Percentiles rank a stretch among this genome's conserved stretches.
Evolutionary conservation across 495 filamentous ascomycete species (phyloP).

Genomic region (Barbatosphaeria neglecta): DNA sequence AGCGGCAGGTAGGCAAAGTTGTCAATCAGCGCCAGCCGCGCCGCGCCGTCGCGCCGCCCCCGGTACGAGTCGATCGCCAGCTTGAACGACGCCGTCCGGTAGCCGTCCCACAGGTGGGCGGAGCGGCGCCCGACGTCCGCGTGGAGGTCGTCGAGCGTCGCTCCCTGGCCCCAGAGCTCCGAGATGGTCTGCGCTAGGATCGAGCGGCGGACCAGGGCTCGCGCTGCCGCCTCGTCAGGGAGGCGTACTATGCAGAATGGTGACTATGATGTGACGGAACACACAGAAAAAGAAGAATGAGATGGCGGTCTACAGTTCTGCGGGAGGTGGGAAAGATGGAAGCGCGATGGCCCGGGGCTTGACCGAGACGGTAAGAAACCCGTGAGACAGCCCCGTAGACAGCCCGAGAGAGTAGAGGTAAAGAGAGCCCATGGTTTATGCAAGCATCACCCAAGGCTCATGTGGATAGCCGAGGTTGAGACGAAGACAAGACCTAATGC

Average conservation of each 20-base stretch:
- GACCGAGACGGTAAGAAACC: too few relatives aligned
- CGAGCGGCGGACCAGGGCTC: constrained; percentile 55
- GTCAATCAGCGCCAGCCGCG: constrained; percentile 62
- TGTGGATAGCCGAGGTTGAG: constrained; percentile 2
- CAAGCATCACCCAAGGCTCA: not conserved
- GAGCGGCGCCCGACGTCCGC: constrained; percentile 45
- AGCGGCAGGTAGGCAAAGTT: constrained; percentile 71
- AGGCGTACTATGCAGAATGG: constrained; percentile 76
- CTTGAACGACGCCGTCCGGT: constrained; percentile 55
- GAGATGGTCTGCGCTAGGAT: constrained; percentile 73
- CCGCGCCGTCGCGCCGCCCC: constrained; percentile 45
- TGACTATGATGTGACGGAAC: constrained; percentile 39
- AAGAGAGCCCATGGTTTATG: not conserved
- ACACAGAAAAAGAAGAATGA: not conserved
- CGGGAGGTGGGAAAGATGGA: too few relatives aligned
- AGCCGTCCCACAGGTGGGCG: constrained; percentile 51
- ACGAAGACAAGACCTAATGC: constrained; percentile 5
- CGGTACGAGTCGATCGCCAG: constrained; percentile 73
- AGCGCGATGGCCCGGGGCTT: too few relatives aligned
- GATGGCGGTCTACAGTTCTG: too few relatives aligned
- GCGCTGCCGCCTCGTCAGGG: constrained; percentile 51
- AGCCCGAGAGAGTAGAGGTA: too few relatives aligned
- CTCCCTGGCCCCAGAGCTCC: constrained; percentile 76
- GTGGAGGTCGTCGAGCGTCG: constrained; percentile 58
- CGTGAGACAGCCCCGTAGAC: too few relatives aligned